phyloP scores from a whole-genome alignment of 768 basidiomycete species.

The Pholiota molesta region DNA sequence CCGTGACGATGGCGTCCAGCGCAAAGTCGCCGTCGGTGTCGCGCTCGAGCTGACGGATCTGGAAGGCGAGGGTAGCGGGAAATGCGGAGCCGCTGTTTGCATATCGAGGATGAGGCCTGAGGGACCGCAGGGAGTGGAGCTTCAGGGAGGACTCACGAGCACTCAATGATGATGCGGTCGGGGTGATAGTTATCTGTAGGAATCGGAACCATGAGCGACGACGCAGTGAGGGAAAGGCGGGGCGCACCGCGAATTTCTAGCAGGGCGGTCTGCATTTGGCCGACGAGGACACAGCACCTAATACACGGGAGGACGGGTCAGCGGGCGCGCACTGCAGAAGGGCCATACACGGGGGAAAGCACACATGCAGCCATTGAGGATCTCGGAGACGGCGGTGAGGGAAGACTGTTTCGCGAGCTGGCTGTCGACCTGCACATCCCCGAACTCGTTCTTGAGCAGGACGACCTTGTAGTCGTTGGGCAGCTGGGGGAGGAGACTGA shows the following conservation, averaged over 20 bases:
- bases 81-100: slow-evolving; percentile 83
- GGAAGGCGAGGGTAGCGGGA: slow-evolving; percentile 93
- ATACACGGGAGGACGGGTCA: too few relatives aligned
- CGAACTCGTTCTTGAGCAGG: slow-evolving; percentile 95
- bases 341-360: slow-evolving; percentile 23
- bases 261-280: slow-evolving; percentile 91
- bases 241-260: slow-evolving; percentile 81
- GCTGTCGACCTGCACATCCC: slow-evolving; percentile 94
- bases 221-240: neutral
- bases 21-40: slow-evolving; percentile 76
- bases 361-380: slow-evolving; percentile 95
- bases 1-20: slow-evolving; percentile 90
- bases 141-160: slow-evolving; percentile 64
- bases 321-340: neutral
- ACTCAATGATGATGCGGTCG: slow-evolving; percentile 94
- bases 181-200: slow-evolving; percentile 75
- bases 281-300: slow-evolving; percentile 93
- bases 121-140: neutral
- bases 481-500: slow-evolving; percentile 79
- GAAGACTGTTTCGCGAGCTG: slow-evolving; percentile 86
- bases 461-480: slow-evolving; percentile 89
- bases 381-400: slow-evolving; percentile 88
- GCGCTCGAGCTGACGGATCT: slow-evolving; percentile 86
- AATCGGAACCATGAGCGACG: neutral
- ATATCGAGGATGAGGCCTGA: neutral